A percentile compares a stretch with the other conserved stretches of the same genome.
Conservation (phyloP, 169 alveolate species). For the Eimeria tenella region DNA sequence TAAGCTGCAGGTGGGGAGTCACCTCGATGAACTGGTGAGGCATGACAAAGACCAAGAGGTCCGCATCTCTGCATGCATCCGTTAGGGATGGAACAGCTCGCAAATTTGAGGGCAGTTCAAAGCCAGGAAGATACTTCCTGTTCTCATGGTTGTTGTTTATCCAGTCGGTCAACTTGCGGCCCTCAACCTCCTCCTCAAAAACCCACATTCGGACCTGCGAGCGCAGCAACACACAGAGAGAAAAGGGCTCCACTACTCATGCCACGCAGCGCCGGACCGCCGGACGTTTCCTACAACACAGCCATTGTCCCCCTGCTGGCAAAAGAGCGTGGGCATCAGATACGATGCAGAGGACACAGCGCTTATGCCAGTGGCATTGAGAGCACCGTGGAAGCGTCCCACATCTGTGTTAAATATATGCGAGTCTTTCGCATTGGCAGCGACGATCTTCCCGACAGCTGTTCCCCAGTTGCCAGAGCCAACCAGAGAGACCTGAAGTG, state of each 20-base stretch:
- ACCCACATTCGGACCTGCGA: slow-evolving; percentile 92
- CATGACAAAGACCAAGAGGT: slow-evolving; percentile 90
- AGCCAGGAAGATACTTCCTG: slow-evolving; percentile 92
- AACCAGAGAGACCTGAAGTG: slow-evolving; percentile 86
- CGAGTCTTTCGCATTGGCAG: slow-evolving; percentile 80
- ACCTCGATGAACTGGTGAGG: slow-evolving; percentile 93
- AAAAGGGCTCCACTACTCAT: background rate
- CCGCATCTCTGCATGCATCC: slow-evolving; percentile 91
- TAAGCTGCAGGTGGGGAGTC: background rate
- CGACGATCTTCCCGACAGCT: slow-evolving; percentile 88
- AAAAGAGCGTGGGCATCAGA: no score
- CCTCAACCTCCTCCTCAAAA: slow-evolving; percentile 90
- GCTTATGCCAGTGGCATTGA: no score
- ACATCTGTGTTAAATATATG: slow-evolving; percentile 77
- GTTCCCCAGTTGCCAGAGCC: slow-evolving; percentile 95
- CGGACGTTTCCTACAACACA: no score
- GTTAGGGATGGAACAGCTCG: slow-evolving; percentile 90
- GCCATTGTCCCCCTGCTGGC: no score
- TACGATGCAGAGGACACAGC: no score
- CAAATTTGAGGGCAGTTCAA: slow-evolving; percentile 91
- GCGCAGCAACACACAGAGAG: background rate
- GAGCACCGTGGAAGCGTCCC: background rate
- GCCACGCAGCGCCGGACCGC: background rate
- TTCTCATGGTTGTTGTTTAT: slow-evolving; percentile 92
- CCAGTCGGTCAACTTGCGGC: slow-evolving; percentile 89